Evolutionary conservation across 768 basidiomycete genomes (phyloP), one percentile per base, ranked within the genome.

Genomic region (Boletus rubroflammeus): DNA sequence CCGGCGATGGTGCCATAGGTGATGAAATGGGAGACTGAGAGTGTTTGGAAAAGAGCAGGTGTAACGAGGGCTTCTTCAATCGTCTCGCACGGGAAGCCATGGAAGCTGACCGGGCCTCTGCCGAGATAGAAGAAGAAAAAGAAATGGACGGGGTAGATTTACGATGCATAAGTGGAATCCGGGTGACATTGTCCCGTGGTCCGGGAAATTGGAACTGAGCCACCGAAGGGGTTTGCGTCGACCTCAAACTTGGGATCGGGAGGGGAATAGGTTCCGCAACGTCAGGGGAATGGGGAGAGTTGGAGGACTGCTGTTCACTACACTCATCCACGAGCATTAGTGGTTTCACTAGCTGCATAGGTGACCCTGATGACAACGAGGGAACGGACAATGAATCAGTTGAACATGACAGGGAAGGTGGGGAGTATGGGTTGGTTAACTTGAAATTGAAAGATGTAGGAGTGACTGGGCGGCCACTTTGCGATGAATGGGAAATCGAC

Each of bases 31-130:
- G 75, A 23, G 84, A 80, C 3, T 74, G 69, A 6, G 85, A 83
- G 45, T 78, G 80, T 72, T 85, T 87, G 31, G 84, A 76, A 67
- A 90, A 86, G 19, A 89, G 73, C 17, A 88, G 71, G 47, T 82
- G 82, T 53, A 89, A 69, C 3, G 88, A 89, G 0, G 89, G 85
- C 47, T 84, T 86, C 70, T 86, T 88, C 54, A 77, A 66, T 53
- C 73, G 75, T 50, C 66, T 67, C 25, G 71, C 64, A 44, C 66
- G 60, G 29, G 67, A 67, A 58, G 59, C 56, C 28, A 70, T 25
- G 59, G 69, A 55, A 77, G 76, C 47, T 73, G 71, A 47, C 74
- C 55, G 50, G 73, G 71, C 43, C 73, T 75, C 47, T 49, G 55
- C 64, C 15, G 65, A 65, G 56, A 63, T 57, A 42, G 73, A 58